Percentiles rank a stretch among this genome's conserved stretches.
Conservation (phyloP, 495 filamentous ascomycete species). For the Tuber melanosporum region DNA sequence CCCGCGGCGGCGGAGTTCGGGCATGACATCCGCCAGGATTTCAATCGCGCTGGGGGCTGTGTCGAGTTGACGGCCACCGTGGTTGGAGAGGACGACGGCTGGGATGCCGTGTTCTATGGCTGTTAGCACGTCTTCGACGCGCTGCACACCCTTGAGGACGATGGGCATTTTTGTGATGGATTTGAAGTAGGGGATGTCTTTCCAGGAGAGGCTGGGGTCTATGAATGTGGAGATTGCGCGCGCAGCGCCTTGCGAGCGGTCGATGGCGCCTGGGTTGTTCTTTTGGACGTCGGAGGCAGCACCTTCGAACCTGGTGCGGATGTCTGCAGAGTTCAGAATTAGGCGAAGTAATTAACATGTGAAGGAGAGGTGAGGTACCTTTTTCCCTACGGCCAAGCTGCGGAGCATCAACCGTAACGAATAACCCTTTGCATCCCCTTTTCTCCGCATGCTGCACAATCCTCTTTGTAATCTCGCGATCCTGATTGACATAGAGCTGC, state of each 20-base stretch:
- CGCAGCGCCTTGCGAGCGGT: slow-evolving; percentile 88
- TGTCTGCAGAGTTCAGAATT: slow-evolving; percentile 46
- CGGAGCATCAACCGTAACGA: slow-evolving; percentile 97
- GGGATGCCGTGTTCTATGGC: slow-evolving; percentile 79
- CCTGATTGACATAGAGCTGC: slow-evolving; percentile 97
- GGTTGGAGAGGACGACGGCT: slow-evolving; percentile 92
- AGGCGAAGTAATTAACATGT: background rate
- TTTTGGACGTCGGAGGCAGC: slow-evolving; percentile 75
- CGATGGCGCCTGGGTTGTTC: slow-evolving; percentile 53
- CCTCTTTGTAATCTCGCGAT: slow-evolving; percentile 79
- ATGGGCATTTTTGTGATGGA: slow-evolving; percentile 94
- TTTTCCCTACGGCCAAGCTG: slow-evolving; percentile 93
- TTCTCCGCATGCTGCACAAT: slow-evolving; percentile 88
- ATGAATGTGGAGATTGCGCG: slow-evolving; percentile 86
- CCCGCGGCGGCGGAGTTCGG: slow-evolving; percentile 73
- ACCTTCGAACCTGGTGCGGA: slow-evolving; percentile 89
- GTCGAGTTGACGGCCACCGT: slow-evolving; percentile 95
- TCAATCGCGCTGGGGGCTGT: slow-evolving; percentile 87
- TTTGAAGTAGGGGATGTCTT: slow-evolving; percentile 90
- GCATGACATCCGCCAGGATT: slow-evolving; percentile 93
- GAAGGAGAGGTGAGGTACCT: slow-evolving; percentile 43
- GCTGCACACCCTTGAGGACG: slow-evolving; percentile 90
- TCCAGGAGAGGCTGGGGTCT: slow-evolving; percentile 83
- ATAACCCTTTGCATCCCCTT: slow-evolving; percentile 89
- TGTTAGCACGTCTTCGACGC: slow-evolving; percentile 85